These are phyloP conservation scores for Malus hybrid DNA, from an alignment of 331 rosid genomes.

Conservation along the genomic window DNA sequence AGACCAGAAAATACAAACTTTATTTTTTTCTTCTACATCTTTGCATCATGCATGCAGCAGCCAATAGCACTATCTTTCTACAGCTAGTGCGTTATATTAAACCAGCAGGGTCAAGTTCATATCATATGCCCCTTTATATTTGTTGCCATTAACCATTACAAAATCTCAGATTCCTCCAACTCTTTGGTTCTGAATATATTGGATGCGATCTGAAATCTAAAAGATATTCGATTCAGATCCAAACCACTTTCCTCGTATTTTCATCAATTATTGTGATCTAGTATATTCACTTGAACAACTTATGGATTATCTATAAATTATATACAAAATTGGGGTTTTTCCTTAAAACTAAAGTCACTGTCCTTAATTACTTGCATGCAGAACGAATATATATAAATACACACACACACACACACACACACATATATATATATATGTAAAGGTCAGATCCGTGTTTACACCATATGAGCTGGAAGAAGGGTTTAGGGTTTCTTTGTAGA, in stretches of 20 bases:
- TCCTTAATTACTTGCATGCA: not conserved
- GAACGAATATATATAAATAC: not conserved
- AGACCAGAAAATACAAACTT: not conserved
- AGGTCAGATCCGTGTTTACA: too few relatives aligned
- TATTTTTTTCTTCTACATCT: not conserved
- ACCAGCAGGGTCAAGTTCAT: not conserved
- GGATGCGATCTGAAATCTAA: constrained; percentile 18
- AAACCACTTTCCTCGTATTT: not conserved
- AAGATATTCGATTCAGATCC: constrained; percentile 20
- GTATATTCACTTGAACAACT: not conserved
- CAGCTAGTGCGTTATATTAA: not conserved
- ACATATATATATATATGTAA: too few relatives aligned
- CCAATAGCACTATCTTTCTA: not conserved
- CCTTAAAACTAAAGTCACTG: not conserved
- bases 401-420: too few relatives aligned
- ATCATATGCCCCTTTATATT: not conserved
- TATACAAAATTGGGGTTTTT: too few relatives aligned
- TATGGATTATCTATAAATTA: not conserved
- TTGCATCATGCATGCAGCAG: not conserved
- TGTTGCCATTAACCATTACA: not conserved
- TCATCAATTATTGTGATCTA: not conserved
- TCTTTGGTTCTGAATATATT: not conserved
- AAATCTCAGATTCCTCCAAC: constrained; percentile 18
- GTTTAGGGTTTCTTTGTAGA: too few relatives aligned
- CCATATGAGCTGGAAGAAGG: too few relatives aligned